phyloP scores from a whole-genome alignment of 75 land plant genomes.

The Sequoia sempervirens region DNA sequence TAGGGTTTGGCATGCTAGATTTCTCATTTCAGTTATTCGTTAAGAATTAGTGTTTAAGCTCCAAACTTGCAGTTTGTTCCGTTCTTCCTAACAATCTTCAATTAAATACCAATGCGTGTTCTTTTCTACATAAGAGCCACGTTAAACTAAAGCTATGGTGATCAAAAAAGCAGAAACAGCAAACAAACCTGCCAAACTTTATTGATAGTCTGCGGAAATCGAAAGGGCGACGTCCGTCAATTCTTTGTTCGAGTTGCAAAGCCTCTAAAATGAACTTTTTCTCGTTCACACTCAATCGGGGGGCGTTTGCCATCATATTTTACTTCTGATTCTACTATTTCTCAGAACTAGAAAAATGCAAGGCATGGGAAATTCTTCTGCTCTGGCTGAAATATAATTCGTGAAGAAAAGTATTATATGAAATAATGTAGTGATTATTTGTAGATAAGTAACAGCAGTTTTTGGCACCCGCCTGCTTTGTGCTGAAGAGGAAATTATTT shows the following conservation, averaged over 20 bases:
- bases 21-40: no score
- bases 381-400: neutral
- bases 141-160: neutral
- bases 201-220: slow-evolving; percentile 66
- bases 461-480: no score
- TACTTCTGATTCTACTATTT: neutral
- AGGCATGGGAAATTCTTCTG: neutral
- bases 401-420: no score
- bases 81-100: no score
- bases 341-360: neutral
- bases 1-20: neutral
- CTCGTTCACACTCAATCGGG: slow-evolving; percentile 62
- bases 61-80: no score
- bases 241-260: slow-evolving; percentile 47
- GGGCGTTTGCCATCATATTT: slow-evolving; percentile 33
- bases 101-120: no score
- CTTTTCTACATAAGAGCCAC: neutral
- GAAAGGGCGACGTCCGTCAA: slow-evolving; percentile 85
- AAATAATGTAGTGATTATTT: no score
- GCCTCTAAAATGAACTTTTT: slow-evolving; percentile 74
- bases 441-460: no score
- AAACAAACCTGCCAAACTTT: slow-evolving; percentile 60
- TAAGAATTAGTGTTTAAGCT: no score
- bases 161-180: neutral
- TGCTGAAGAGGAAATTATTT: no score